Evolutionary conservation across 495 filamentous ascomycete species (phyloP).

Genomic region (Antarctomyces pellizariae): DNA sequence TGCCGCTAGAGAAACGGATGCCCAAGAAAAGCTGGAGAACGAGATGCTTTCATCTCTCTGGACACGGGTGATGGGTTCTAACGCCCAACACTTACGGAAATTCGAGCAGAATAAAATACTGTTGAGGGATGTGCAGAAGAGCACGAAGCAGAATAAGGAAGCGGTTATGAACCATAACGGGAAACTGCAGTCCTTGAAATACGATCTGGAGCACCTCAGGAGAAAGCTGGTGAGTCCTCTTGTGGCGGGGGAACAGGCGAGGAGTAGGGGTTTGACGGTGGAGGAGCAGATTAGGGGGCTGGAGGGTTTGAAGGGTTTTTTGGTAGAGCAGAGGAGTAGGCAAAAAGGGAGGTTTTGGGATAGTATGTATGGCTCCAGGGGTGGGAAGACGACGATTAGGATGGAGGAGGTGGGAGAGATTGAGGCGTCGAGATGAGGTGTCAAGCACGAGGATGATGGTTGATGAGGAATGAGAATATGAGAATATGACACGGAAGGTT

Average conservation of each 20-base stretch:
- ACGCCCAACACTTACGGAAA: conserved; percentile 47
- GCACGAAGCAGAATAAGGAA: conserved; percentile 67
- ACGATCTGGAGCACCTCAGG: conserved; percentile 53
- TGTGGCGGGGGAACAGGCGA: too few relatives aligned
- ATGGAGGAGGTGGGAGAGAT: conserved; percentile 7
- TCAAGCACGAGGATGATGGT: conserved; percentile 6
- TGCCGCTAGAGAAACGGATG: conserved; percentile 59
- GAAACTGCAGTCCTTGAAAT: conserved; percentile 53
- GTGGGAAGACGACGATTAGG: conserved; percentile 6
- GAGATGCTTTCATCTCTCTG: conserved; percentile 68
- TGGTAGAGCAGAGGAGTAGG: conserved; percentile 43
- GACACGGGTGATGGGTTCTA: conserved; percentile 58
- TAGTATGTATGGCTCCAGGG: conserved; percentile 41
- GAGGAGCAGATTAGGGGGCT: conserved; percentile 69
- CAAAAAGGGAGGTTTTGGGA: conserved; percentile 74
- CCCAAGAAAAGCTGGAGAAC: conserved; percentile 52
- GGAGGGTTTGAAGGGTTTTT: conserved; percentile 51
- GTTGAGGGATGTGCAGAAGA: conserved; percentile 50
- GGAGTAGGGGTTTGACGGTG: conserved; percentile 42
- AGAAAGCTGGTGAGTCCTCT: conserved; percentile 61
- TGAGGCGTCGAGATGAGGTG: conserved; percentile 3
- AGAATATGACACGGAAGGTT: too few relatives aligned
- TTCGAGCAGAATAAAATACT: conserved; percentile 68
- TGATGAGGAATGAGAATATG: conserved; percentile 3
- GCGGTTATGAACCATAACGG: conserved; percentile 65